Evolutionary conservation across 768 basidiomycete species (phyloP), one percentile per base, ranked within the genome.

Genomic region (Nidularia pulvinata): DNA sequence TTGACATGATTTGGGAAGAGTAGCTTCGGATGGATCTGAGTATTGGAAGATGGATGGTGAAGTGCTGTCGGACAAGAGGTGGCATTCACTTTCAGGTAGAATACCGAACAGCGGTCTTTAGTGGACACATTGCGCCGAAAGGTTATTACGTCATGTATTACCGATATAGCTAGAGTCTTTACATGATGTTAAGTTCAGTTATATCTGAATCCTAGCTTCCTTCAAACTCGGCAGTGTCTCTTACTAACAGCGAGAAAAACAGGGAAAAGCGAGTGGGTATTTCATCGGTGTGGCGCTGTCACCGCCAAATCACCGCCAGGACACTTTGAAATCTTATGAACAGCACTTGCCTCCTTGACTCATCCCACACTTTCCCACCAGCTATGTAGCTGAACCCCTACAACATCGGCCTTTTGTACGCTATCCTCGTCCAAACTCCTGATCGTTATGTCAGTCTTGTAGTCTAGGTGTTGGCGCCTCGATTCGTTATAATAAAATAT

Each of bases 1-100:
- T 76, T 22, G 32, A 48, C 35, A 49, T 46, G 44, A 48, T 48
- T 33, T 50, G 37, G 33, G 9, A 44, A 48, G 33, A 50, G 34
- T 36, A 51, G 33, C 35, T 14, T 25, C 14, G 34, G 13, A 22
- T 42, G 52, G 43, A 49, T 37, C 4, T 25, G 13, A 30, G 14
- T 11, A 42, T 13, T 42, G 13, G 39, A 42, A 13, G 16, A 19
- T 13, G 39, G 39, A 42, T 13, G 16, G 39, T 13, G 39, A 42
- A 13, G 39, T 30, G 25, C 25, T 3, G 25, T 30, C 39, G 39
- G 16, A 42, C 16, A 19, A 19, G 39, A 13, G 39, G 39, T 11
- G 5, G 39, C 39, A 46, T 42, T 42, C 16, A 13, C 39, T 46
- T 2, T 10, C 25, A n/a, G 45, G 25, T 14, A 46, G 45, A 4